Base-by-base conservation (phyloP, 768 basidiomycete species). In the Termitomyces sp. region DNA sequence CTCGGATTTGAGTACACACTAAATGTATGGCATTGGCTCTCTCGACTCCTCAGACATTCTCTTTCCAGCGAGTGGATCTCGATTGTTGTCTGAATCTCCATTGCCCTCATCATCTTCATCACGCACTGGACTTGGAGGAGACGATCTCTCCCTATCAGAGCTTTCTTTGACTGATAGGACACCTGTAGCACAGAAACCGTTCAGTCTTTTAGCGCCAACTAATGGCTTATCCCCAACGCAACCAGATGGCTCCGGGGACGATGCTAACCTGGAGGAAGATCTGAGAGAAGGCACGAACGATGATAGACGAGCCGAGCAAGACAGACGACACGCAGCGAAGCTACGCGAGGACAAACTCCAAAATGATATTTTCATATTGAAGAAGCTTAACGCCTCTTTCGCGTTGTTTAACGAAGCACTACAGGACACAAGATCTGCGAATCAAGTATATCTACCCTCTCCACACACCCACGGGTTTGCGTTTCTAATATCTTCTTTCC, bases 371-470 rank as follows among this genome's bases (percentile, higher is more conserved):
- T 85, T 88, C 67, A 78, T 89, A 57, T 74, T 93, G 63, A 84
- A 76, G 68, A 89, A 89, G 68, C 70, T 93, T 18, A 93, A 93
- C 64, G 71, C 83, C 13, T 79, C 87, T 5, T 87, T 93, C 61
- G 80, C 85, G 14, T 64, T 78, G 46, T 88, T 88, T 65, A 86
- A 85, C 59, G 85, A 89, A 27, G 87, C 88, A 9, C 70, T 93
- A 57, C 75, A 76, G 33, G 82, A 82, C 53, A 80, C 85, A 2
- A 82, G 82, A 62, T 81, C 84, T 32, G 84, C 83, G n/a, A 91
- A 87, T 56, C 83, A 91, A 74, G 90, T 89, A 59, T 50, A 82
- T 68, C 9, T 56, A 7, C 33, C 34, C 34, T 26, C 30, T 33
- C 20, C 16, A 12, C 20, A 27, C 30, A 37, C 39, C 50, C 24